These are phyloP conservation scores for Ustulina deusta DNA, from an alignment of 2,329 filamentous ascomycete species.

Conservation along the genomic window DNA sequence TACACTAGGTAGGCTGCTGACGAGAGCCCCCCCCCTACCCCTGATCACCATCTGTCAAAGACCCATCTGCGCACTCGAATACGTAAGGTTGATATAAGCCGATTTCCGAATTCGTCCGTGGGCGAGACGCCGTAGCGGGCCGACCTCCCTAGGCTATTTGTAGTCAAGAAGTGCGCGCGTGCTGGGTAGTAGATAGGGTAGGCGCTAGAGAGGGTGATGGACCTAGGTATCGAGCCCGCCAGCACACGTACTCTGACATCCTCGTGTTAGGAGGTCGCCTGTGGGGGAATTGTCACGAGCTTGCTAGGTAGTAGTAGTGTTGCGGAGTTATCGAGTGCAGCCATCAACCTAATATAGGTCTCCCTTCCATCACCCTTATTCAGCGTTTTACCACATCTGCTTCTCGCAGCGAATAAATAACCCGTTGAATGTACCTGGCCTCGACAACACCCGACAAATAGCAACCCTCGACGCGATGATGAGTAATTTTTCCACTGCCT, in stretches of 20 bases:
- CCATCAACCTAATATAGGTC: neutral
- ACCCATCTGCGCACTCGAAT: neutral
- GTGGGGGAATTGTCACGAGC: too few species aligned
- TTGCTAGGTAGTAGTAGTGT: too few species aligned
- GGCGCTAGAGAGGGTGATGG: neutral
- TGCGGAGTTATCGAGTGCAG: neutral
- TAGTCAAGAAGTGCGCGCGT: neutral
- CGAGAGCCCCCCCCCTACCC: constrained; percentile 1
- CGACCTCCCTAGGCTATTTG: neutral
- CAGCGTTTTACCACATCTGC: neutral
- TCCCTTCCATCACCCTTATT: neutral
- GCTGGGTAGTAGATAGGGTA: too few species aligned
- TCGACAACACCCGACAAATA: neutral
- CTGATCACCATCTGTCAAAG: neutral
- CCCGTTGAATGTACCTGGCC: neutral
- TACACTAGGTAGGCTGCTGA: neutral
- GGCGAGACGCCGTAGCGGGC: neutral
- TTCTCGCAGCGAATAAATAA: neutral
- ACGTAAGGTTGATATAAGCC: constrained; percentile 6
- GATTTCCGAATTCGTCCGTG: neutral
- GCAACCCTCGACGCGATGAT: neutral
- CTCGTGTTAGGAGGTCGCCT: too few species aligned
- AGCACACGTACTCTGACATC: neutral
- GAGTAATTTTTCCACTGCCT: neutral
- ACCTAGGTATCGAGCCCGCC: neutral